Evolutionary conservation across 2,329 filamentous ascomycete genomes (phyloP).

Genomic region (Xylaria sp.): DNA sequence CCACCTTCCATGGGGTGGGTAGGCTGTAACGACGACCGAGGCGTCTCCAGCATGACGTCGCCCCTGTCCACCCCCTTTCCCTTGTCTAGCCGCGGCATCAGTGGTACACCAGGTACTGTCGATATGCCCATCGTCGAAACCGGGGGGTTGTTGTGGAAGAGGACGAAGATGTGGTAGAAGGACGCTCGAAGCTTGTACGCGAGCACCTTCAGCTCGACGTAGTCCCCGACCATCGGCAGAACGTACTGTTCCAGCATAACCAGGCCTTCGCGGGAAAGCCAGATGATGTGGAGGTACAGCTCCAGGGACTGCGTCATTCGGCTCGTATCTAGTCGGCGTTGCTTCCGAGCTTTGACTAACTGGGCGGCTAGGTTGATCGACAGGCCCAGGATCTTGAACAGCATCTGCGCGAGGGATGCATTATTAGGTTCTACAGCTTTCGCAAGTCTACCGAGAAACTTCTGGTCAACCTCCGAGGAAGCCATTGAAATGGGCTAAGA

Average conservation of each 20-base stretch:
- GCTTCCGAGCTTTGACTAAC: slow-evolving; percentile 79
- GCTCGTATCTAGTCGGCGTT: slow-evolving; percentile 80
- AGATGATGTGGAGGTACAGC: slow-evolving; percentile 86
- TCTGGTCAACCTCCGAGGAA: slow-evolving; percentile 95
- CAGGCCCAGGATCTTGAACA: slow-evolving; percentile 89
- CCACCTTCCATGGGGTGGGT: slow-evolving; percentile 59
- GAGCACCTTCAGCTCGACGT: slow-evolving; percentile 83
- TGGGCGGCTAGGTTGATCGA: slow-evolving; percentile 86
- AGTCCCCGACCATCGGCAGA: slow-evolving; percentile 78
- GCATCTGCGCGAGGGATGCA: slow-evolving; percentile 75
- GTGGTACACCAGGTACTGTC: slow-evolving; percentile 15
- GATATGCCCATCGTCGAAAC: slow-evolving; percentile 63
- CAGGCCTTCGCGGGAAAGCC: slow-evolving; percentile 90
- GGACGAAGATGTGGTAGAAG: slow-evolving; percentile 94
- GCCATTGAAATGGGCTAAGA: slow-evolving; percentile 64
- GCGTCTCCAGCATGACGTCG: slow-evolving; percentile 46
- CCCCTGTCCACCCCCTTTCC: slow-evolving; percentile 53
- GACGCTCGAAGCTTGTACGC: slow-evolving; percentile 90
- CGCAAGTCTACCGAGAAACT: slow-evolving; percentile 89
- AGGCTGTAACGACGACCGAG: slow-evolving; percentile 50
- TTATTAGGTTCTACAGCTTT: slow-evolving; percentile 77
- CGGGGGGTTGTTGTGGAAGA: slow-evolving; percentile 90
- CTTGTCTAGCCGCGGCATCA: slow-evolving; percentile 43
- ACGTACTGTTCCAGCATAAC: slow-evolving; percentile 87
- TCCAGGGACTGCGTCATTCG: slow-evolving; percentile 78